Base-by-base conservation (phyloP, 2,329 filamentous ascomycete genomes). In the Niveomyces coronatus region DNA sequence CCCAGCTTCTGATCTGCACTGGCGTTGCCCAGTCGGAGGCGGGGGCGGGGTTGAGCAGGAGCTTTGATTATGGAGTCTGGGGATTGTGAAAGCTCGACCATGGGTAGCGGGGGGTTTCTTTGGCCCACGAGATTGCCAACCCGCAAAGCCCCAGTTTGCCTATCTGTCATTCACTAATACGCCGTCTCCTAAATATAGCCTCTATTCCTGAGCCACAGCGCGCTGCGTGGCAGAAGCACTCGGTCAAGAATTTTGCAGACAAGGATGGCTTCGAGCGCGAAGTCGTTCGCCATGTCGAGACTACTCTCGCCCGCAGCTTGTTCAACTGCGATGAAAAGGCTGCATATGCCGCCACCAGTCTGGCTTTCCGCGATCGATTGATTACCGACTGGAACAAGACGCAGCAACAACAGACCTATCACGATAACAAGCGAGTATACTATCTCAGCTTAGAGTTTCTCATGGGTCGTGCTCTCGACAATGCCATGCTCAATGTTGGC, bases 261-360 rank as follows among this genome's bases (percentile, higher is more conserved):
- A 79, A 85, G 57, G 86, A 94, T 14, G 82, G 86, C 41, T 95
- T 96, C 55, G 70, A 91, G 68, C 77, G 68, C 57, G 88, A 94
- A 56, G 74, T 93, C 41, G 86, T 98, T 47, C 81, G 82, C 48
- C 91, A 98, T 68, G 85, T 98, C 54, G 91, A 98, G 65, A 96
- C 91, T 3, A 94, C 88, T 3, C 73, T 98, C 44, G 91, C 91
- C 45, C 85, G 91, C 44, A 95, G 88, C 54, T 76, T 98, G 60
- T 96, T 89, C 75, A 98, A 98, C 64, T 98, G 91, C 64, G 88
- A 98, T 67, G 91, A 98, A 64, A 73, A 76, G 39, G 91, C 91
- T 37, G 87, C 88, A 22, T 98, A 98, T 62, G 78, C 84, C 7
- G 91, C 89, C 47, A 86, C 88, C 30, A 85, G 86, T 47, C 67